Evolutionary conservation across 1,139 yeast species (phyloP).

Genomic region (Geotrichum reessii): DNA sequence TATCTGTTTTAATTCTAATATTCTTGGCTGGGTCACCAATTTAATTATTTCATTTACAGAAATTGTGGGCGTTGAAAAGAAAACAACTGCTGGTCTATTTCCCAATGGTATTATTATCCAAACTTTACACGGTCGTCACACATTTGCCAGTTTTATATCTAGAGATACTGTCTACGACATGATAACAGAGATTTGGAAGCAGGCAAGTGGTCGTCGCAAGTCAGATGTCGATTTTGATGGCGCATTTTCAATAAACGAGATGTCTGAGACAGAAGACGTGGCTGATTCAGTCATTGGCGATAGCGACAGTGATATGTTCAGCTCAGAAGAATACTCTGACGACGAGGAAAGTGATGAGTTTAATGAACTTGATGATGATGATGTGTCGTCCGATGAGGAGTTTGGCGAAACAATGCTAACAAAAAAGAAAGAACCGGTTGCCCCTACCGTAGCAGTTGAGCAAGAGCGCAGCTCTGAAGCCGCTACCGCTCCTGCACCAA

Average conservation of each 20-base stretch:
- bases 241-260: neutral
- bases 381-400: conserved; percentile 21
- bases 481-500: neutral
- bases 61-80: conserved; percentile 67
- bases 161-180: conserved; percentile 74
- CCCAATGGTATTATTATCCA: conserved; percentile 82
- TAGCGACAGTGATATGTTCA: neutral
- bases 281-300: neutral
- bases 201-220: conserved; percentile 22
- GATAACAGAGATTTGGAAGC: conserved; percentile 42
- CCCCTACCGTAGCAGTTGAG: neutral
- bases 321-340: conserved; percentile 23
- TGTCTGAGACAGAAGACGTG: neutral
- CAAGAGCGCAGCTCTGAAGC: neutral
- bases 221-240: neutral
- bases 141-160: conserved; percentile 80
- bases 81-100: conserved; percentile 79
- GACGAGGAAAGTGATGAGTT: conserved; percentile 17
- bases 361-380: conserved; percentile 5
- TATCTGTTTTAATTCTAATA: conserved; percentile 81
- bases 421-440: neutral
- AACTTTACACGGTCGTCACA: conserved; percentile 58
- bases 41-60: conserved; percentile 68
- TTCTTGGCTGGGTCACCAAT: conserved; percentile 89
- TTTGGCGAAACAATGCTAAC: conserved; percentile 23